Evolutionary conservation across 345 rosid genomes (phyloP), one percentile per base, ranked within the genome.

Genomic region (Geranium rotundifolium): DNA sequence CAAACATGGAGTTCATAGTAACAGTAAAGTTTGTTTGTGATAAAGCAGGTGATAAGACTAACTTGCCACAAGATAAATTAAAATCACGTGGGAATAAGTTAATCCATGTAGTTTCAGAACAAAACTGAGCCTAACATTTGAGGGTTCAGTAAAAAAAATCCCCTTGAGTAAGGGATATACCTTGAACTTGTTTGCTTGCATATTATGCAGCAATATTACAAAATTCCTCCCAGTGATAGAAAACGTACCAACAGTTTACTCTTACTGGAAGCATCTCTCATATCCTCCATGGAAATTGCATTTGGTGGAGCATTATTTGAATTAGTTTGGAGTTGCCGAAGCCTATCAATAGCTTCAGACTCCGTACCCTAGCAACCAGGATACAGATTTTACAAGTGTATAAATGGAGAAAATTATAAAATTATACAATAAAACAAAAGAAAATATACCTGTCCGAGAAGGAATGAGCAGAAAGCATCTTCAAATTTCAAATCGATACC

Each of bases 401-500:
- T 39, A 16, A 58, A 31, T 54, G 54, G 58, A 68, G 10, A 23
- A 56, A 56, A 1, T 34, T 59, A 31, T 61, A 50, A 18, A 23
- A 37, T 34, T 16, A 58, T 30, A 64, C 49, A 30, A 15, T 6
- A 34, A 50, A 7, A 23, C 55, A 62, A 4, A 39, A 10, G 23
- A 62, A 64, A 46, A 54, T 56, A 30, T 69, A 93, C 99, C 97
- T 90, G 87, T 52, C 91, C 91, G 65, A 93, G 84, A 74, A 93
- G 86, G 75, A 85, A 93, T 70, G 70, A 67, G 80, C 96, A 90
- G 59, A 90, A 77, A 30, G 87, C 80, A 74, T 86, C 91, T 76
- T 93, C 99, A 79, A 84, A 85, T 81, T 88, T 93, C 59, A 93
- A 85, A 83, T 90, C 95, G 65, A 75, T 69, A 60, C 90, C 84